Conservation (phyloP, 805 yeast genomes). For the Ogataea ganodermae region DNA sequence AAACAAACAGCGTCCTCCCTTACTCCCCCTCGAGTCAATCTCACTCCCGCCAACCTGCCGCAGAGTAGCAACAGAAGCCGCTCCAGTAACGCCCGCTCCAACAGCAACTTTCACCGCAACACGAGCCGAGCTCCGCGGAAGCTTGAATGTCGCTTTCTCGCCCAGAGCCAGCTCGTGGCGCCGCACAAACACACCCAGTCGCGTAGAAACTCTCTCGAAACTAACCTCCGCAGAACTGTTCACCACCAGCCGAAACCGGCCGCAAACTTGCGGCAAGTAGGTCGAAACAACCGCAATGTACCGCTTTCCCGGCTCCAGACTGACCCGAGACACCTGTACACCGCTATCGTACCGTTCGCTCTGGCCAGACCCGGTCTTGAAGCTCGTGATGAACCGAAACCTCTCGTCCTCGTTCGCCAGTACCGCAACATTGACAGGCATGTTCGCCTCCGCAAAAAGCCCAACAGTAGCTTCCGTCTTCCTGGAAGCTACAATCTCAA, state of each 20-base stretch:
- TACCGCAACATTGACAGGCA: conserved; percentile 44
- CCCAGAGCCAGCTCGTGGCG: not conserved
- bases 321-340: conserved; percentile 27
- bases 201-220: conserved; percentile 8
- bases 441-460: conserved; percentile 27
- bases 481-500: conserved; percentile 35
- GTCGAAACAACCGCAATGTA: conserved; percentile 53
- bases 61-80: no score
- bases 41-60: not conserved
- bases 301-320: conserved; percentile 34
- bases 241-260: conserved; percentile 36
- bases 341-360: conserved; percentile 30
- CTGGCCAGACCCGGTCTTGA: conserved; percentile 13
- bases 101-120: not conserved
- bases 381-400: conserved; percentile 26
- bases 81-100: not conserved
- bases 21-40: not conserved
- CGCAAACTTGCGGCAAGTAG: conserved; percentile 36
- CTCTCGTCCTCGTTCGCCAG: conserved; percentile 39
- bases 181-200: conserved; percentile 17
- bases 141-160: not conserved
- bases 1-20: not conserved
- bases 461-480: conserved; percentile 20
- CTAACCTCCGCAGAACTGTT: conserved; percentile 23
- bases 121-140: conserved; percentile 4